Percentiles rank a stretch among this genome's conserved stretches.
Evolutionary conservation across 2,329 filamentous ascomycete species (phyloP).

Genomic region (Talaromyces sp.): DNA sequence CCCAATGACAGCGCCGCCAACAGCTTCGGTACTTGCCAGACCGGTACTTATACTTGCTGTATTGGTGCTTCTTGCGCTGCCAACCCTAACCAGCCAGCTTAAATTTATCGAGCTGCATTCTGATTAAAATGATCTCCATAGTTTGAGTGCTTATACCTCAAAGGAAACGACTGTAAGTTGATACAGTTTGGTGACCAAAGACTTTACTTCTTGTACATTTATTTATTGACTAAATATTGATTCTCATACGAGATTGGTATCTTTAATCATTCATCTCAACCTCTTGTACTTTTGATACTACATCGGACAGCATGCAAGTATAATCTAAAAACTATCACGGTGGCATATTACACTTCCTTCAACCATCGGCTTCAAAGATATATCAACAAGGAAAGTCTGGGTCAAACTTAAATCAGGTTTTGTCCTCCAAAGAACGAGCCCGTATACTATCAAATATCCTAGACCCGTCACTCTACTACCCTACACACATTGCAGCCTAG

Average conservation of each 20-base stretch:
- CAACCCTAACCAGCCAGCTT: conserved; percentile 13
- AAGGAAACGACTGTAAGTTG: background rate
- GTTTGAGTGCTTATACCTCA: background rate
- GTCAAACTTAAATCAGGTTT: too few species aligned
- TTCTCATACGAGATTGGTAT: background rate
- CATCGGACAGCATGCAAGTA: too few species aligned
- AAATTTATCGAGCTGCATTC: background rate
- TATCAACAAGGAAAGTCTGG: too few species aligned
- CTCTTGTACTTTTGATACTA: too few species aligned
- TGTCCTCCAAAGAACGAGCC: too few species aligned
- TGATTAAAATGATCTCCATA: background rate
- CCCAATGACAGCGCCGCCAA: conserved; percentile 9
- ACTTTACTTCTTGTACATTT: background rate
- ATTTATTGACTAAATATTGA: background rate
- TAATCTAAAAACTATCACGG: too few species aligned
- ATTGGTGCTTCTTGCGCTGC: conserved; percentile 6
- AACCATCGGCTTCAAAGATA: too few species aligned
- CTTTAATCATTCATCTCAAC: too few species aligned
- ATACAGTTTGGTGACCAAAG: background rate
- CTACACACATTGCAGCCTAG: background rate
- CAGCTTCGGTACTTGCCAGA: conserved; percentile 13
- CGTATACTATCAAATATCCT: too few species aligned
- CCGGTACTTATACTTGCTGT: conserved; percentile 11
- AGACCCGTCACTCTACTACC: too few species aligned
- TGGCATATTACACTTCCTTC: too few species aligned